phyloP scores from a whole-genome alignment of 2,329 filamentous ascomycete species.

The Aspergillus sergii region DNA sequence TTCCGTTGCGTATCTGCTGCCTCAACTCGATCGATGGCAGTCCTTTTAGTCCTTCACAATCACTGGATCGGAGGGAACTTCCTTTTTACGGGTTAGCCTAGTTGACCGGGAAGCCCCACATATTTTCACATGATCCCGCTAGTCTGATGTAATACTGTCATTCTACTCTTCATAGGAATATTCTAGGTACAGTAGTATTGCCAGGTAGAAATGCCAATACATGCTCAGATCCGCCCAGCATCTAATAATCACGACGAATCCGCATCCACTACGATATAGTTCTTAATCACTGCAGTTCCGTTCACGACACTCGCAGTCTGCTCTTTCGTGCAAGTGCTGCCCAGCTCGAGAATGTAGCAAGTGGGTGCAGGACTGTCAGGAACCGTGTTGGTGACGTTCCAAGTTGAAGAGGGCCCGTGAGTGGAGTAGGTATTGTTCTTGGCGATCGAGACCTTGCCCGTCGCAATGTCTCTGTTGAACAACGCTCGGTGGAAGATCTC shows the following conservation, averaged over 20 bases:
- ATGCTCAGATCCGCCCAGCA: neutral
- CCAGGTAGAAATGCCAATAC: neutral
- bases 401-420: constrained; percentile 42
- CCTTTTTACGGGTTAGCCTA: neutral
- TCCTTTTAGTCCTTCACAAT: neutral
- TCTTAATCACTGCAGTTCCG: constrained; percentile 49
- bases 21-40: neutral
- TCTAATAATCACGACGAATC: constrained; percentile 7
- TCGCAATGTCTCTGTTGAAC: constrained; percentile 57
- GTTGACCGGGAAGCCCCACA: neutral
- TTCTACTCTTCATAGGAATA: neutral
- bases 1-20: neutral
- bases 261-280: constrained; percentile 48
- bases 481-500: constrained; percentile 58
- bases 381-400: constrained; percentile 49
- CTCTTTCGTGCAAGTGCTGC: constrained; percentile 47
- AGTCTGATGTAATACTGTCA: neutral
- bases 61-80: neutral
- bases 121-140: neutral
- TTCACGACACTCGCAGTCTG: constrained; percentile 47
- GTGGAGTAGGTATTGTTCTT: constrained; percentile 42
- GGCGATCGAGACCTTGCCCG: constrained; percentile 50
- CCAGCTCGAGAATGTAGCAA: constrained; percentile 49
- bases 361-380: constrained; percentile 43
- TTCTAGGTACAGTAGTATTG: neutral